A percentile compares a stretch with the other conserved stretches of the same genome.
These are phyloP conservation scores for Curvularia lunata DNA, from an alignment of 2,329 filamentous ascomycete genomes.

Conservation along the genomic window DNA sequence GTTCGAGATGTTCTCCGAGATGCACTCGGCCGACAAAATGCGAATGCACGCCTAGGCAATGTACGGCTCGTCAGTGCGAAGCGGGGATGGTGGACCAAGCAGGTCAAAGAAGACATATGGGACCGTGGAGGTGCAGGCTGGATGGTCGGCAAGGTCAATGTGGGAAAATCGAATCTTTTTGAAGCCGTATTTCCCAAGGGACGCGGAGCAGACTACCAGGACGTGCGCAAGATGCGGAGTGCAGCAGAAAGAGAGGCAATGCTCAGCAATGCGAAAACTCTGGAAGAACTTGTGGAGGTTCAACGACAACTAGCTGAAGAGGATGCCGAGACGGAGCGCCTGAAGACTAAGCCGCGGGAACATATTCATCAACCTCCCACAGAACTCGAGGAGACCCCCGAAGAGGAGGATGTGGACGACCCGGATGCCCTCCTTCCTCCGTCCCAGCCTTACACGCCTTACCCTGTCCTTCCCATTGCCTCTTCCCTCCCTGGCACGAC, in stretches of 20 bases:
- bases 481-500: constrained; percentile 91
- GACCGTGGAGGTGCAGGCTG: constrained; percentile 83
- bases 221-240: constrained; percentile 44
- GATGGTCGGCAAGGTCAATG: constrained; percentile 98
- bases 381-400: constrained; percentile 25
- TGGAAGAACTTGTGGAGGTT: constrained; percentile 34
- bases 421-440: constrained; percentile 72
- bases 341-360: constrained; percentile 25
- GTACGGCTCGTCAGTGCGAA: constrained; percentile 85
- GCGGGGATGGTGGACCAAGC: constrained; percentile 87
- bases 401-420: constrained; percentile 40
- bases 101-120: constrained; percentile 86
- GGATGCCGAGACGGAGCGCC: constrained; percentile 38
- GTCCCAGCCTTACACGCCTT: constrained; percentile 72
- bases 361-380: constrained; percentile 30
- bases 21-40: constrained; percentile 71
- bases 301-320: constrained; percentile 44
- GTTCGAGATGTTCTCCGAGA: constrained; percentile 77
- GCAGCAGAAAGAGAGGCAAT: constrained; percentile 43
- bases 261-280: constrained; percentile 33
- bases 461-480: constrained; percentile 83
- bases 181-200: constrained; percentile 84
- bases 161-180: constrained; percentile 93
- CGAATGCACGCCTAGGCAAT: constrained; percentile 83
- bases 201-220: constrained; percentile 47